phyloP scores from a whole-genome alignment of 352 stramenopile genomes.

The Albugo candida region DNA sequence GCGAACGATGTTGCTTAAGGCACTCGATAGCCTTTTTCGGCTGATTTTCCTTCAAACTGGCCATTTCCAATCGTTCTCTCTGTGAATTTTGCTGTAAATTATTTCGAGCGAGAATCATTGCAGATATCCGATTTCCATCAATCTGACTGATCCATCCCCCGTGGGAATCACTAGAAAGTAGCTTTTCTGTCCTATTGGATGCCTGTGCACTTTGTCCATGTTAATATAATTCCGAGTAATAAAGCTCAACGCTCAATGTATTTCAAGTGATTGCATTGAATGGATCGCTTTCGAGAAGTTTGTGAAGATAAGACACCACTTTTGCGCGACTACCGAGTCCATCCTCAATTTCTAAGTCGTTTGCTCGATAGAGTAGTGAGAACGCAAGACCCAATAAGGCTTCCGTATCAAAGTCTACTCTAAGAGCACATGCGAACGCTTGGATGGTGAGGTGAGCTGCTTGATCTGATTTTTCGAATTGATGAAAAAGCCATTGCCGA shows the following conservation, averaged over 20 bases:
- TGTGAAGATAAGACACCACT: constrained; percentile 44
- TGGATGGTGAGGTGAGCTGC: constrained; percentile 35
- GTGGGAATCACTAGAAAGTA: too few species aligned
- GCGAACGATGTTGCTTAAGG: too few species aligned
- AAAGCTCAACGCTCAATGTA: constrained; percentile 33
- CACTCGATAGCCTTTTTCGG: too few species aligned
- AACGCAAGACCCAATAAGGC: constrained; percentile 42
- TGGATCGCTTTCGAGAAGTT: constrained; percentile 60
- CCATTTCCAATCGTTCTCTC: too few species aligned
- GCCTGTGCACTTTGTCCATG: constrained; percentile 19
- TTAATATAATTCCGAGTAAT: constrained; percentile 28
- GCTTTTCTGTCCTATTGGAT: constrained; percentile 1
- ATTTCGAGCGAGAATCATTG: too few species aligned
- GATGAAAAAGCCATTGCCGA: constrained; percentile 64
- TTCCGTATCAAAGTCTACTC: constrained; percentile 52
- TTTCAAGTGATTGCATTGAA: constrained; percentile 35
- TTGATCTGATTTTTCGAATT: constrained; percentile 14
- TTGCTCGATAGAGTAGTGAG: constrained; percentile 11
- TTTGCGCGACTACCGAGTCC: not conserved
- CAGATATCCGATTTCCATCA: too few species aligned
- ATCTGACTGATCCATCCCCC: too few species aligned
- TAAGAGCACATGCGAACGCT: constrained; percentile 56
- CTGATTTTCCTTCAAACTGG: too few species aligned
- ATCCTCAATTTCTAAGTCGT: not conserved
- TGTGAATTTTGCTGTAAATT: too few species aligned